Evolutionary conservation across 768 basidiomycete species (phyloP).

Genomic region (Stropharia rugosoannulata): DNA sequence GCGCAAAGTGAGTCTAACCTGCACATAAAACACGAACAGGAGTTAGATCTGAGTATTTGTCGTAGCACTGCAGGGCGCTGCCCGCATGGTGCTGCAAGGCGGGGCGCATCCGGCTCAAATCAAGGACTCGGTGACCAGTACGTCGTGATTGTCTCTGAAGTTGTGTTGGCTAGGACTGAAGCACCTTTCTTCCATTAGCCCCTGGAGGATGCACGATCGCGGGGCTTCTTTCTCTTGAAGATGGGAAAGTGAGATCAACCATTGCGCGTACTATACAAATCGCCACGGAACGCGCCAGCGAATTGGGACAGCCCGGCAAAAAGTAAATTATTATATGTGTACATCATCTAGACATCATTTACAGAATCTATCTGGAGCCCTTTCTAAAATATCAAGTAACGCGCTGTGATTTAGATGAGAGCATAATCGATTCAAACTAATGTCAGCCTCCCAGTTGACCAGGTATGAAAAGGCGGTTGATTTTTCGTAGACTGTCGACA

Average conservation of each 20-base stretch:
- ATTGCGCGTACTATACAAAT: conserved; percentile 94
- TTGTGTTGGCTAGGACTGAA: background rate
- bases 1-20: conserved; percentile 73
- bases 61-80: conserved; percentile 91
- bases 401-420: too few species aligned
- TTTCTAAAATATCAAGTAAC: too few species aligned
- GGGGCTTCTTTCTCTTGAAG: conserved; percentile 92
- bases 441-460: background rate
- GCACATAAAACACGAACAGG: background rate
- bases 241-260: conserved; percentile 89
- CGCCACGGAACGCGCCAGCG: conserved; percentile 86
- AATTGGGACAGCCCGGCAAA: conserved; percentile 72
- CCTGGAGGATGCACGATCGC: conserved; percentile 99
- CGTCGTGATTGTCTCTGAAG: background rate
- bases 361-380: too few species aligned
- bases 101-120: conserved; percentile 94
- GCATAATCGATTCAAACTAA: too few species aligned
- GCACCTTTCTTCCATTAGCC: conserved; percentile 43
- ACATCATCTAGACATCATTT: too few species aligned
- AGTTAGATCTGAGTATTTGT: background rate
- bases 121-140: conserved; percentile 95
- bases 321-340: conserved; percentile 29
- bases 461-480: background rate
- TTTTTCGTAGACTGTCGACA: too few species aligned
- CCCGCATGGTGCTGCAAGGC: conserved; percentile 88